A percentile compares a stretch with the other conserved stretches of the same genome.
Evolutionary conservation across 805 yeast genomes (phyloP).

Genomic region (Metschnikowia aberdeeniae): DNA sequence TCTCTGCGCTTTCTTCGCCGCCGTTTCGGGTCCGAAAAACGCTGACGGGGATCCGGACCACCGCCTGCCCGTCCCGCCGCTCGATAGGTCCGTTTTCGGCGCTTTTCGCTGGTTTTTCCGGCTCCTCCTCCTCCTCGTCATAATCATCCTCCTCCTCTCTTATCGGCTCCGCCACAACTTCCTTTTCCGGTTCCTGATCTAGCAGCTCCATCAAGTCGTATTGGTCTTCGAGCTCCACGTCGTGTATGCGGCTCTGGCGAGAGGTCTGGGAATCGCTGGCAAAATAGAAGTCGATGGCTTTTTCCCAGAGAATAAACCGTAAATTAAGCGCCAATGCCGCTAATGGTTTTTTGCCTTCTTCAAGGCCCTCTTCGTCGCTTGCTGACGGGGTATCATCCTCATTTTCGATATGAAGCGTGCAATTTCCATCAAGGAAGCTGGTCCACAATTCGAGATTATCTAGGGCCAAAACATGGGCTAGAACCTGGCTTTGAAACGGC

Average conservation of each 20-base stretch:
- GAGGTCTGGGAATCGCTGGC: constrained; percentile 11
- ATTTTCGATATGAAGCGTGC: constrained; percentile 23
- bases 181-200: constrained; percentile 2
- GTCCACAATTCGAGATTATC: constrained; percentile 39
- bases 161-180: background rate
- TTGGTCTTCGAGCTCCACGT: constrained; percentile 31
- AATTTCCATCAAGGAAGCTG: constrained; percentile 42
- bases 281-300: constrained; percentile 52
- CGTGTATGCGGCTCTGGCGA: constrained; percentile 10
- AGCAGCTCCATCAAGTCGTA: constrained; percentile 31
- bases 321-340: constrained; percentile 52
- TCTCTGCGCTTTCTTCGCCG: constrained; percentile 9
- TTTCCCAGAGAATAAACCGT: constrained; percentile 69
- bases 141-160: constrained; percentile 21
- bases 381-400: constrained; percentile 5
- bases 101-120: background rate
- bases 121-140: constrained; percentile 19
- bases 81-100: constrained; percentile 8
- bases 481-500: constrained; percentile 51
- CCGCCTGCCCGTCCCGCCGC: constrained; percentile 28
- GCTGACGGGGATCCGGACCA: constrained; percentile 33
- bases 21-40: constrained; percentile 15
- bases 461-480: constrained; percentile 42
- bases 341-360: constrained; percentile 39
- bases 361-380: constrained; percentile 27